Base-by-base conservation (phyloP, 2,329 filamentous ascomycete species). In the Colletotrichum paranaense region DNA sequence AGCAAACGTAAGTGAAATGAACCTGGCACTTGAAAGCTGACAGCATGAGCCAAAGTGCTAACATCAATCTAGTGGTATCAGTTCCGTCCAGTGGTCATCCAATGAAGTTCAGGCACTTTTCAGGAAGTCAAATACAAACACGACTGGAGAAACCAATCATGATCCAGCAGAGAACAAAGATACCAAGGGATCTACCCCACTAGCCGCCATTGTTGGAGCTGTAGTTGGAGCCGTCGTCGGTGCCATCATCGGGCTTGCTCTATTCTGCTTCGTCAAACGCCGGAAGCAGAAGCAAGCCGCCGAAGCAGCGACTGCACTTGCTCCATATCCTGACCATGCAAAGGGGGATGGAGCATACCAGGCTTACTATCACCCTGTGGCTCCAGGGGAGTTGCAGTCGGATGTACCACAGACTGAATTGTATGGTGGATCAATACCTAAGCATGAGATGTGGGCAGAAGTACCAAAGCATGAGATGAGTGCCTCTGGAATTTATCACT, bases 71-170 rank as follows among this genome's bases (percentile, higher is more conserved):
- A 72, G 72, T 55, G 67, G 64, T 9, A 6, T 49, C 3, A 57
- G 35, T 4, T 35, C 52, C 3, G 49, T 75, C 4, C 8, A 53
- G 24, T 75, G 74, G 74, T 69, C 68, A 4, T 74, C 68, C 11
- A 52, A 62, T 1, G 26, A 22, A 49, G 65, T 72, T 11, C 53
- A 72, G 16, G 32, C 28, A 1, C 22, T 74, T 1, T 75, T 75
- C 19, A 52, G 26, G 3, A 49, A 42, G 5, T 52, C 6, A 19
- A 26, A 59, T 38, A 35, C 53, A 22, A 67, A 32, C 3, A 42
- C 26, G 1, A 22, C 38, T 2, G 35, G 12, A 30, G 42, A 24
- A 16, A 11, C 24, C n/a, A 57, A 26, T 9, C 22, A 46, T 9
- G 24, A 42, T 26, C 14, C 42, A 6, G n/a, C 46, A 5, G n/a